Evolutionary conservation across 306 rosid genomes (phyloP).

Genomic region (Sicyos baderoa): DNA sequence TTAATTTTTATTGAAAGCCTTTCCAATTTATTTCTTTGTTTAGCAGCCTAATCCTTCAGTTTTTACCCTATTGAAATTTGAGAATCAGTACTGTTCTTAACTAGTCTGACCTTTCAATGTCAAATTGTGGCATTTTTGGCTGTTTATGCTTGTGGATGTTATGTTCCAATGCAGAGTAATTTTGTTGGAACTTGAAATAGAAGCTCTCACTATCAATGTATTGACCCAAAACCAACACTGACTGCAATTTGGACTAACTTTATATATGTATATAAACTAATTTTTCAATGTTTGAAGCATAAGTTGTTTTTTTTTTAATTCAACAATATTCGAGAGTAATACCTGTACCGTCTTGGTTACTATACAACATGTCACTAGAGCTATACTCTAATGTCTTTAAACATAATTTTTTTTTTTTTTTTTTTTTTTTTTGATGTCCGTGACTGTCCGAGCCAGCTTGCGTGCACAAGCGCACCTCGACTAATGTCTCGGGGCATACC

Average conservation of each 20-base stretch:
- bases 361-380: too few relatives aligned
- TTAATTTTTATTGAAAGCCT: not conserved
- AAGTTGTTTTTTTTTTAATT: not conserved
- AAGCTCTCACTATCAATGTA: not conserved
- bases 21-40: not conserved
- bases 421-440: too few relatives aligned
- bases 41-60: conserved; percentile 5
- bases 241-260: not conserved
- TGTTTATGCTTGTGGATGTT: conserved; percentile 7
- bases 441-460: too few relatives aligned
- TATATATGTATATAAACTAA: too few relatives aligned
- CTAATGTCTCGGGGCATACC: too few relatives aligned
- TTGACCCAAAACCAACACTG: not conserved
- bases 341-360: too few relatives aligned
- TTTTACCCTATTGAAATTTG: not conserved
- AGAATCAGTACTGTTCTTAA: conserved; percentile 3
- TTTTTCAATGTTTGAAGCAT: not conserved
- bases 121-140: not conserved
- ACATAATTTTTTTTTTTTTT: too few relatives aligned
- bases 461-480: too few relatives aligned
- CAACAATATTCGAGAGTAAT: too few relatives aligned
- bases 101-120: not conserved
- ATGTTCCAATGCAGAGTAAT: conserved; percentile 6
- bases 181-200: not conserved
- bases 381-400: too few relatives aligned